Evolutionary conservation across 2,329 filamentous ascomycete species (phyloP).

Genomic region (Penicillium sp.): DNA sequence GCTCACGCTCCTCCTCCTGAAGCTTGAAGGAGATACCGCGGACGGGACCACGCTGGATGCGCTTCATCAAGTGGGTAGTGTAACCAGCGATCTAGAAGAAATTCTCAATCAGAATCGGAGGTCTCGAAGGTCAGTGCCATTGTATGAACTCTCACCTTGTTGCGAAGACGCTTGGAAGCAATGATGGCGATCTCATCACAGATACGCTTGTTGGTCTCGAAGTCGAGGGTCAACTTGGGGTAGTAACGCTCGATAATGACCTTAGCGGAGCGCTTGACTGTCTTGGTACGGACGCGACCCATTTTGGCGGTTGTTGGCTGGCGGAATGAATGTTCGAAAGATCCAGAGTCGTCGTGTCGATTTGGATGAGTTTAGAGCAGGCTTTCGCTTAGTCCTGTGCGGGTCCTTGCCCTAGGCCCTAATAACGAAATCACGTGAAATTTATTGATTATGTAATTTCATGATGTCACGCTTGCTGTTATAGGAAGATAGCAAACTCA

Average conservation of each 20-base stretch:
- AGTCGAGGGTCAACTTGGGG: slow-evolving; percentile 97
- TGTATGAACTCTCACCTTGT: slow-evolving; percentile 71
- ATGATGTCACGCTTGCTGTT: not conserved
- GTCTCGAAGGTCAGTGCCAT: not conserved
- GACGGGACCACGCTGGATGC: slow-evolving; percentile 98
- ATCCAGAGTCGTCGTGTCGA: slow-evolving; percentile 7
- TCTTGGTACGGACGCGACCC: slow-evolving; percentile 55
- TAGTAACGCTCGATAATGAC: slow-evolving; percentile 99
- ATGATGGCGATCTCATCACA: slow-evolving; percentile 99
- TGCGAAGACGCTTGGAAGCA: slow-evolving; percentile 96
- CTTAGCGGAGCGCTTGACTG: slow-evolving; percentile 88
- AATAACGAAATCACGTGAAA: slow-evolving; percentile 13
- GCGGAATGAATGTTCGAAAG: slow-evolving; percentile 33
- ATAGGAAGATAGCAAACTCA: not conserved
- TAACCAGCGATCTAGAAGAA: slow-evolving; percentile 81
- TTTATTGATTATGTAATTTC: not conserved
- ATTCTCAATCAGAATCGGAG: not conserved
- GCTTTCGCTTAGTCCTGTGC: slow-evolving; percentile 29
- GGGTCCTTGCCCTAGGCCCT: slow-evolving; percentile 25
- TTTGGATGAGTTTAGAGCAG: slow-evolving; percentile 16
- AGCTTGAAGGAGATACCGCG: slow-evolving; percentile 99
- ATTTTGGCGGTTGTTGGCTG: slow-evolving; percentile 45
- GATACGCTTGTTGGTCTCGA: slow-evolving; percentile 99
- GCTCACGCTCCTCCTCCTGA: slow-evolving; percentile 99
- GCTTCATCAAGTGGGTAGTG: slow-evolving; percentile 99